These are phyloP conservation scores for Ocimum tenuiflorum DNA, from an alignment of 257 asterid genomes.

Conservation along the genomic window DNA sequence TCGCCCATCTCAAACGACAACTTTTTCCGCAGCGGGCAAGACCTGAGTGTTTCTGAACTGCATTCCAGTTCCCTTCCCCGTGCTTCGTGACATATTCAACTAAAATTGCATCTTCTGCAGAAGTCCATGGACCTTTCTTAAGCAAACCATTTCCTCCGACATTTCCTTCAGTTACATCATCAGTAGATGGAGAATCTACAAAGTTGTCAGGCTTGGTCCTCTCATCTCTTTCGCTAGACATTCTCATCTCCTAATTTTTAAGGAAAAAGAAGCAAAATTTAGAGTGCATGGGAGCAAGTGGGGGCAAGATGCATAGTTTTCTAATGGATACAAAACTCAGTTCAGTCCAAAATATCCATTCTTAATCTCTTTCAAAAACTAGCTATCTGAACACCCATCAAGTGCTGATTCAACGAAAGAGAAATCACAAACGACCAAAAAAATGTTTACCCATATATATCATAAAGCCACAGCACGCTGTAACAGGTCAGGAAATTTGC, in stretches of 20 bases:
- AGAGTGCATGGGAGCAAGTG: neutral
- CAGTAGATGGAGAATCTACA: constrained; percentile 33
- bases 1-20: constrained; percentile 64
- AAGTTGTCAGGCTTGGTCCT: constrained; percentile 25
- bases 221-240: constrained; percentile 36
- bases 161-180: constrained; percentile 37
- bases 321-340: neutral
- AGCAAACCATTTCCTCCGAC: constrained; percentile 35
- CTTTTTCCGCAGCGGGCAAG: constrained; percentile 73
- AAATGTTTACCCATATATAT: neutral
- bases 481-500: neutral
- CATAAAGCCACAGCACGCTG: neutral
- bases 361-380: neutral
- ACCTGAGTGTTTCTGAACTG: constrained; percentile 47
- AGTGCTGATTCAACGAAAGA: constrained; percentile 15
- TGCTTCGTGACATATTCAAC: constrained; percentile 42
- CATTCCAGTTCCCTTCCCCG: constrained; percentile 70
- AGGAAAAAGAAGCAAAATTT: neutral
- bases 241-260: constrained; percentile 34
- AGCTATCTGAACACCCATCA: neutral
- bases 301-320: neutral
- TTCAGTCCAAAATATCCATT: constrained; percentile 9
- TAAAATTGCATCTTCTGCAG: constrained; percentile 51
- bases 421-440: neutral
- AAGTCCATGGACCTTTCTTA: constrained; percentile 63